Evolutionary conservation across 768 basidiomycete species (phyloP), one percentile per base, ranked within the genome.

Genomic region (Obba rivulosa): DNA sequence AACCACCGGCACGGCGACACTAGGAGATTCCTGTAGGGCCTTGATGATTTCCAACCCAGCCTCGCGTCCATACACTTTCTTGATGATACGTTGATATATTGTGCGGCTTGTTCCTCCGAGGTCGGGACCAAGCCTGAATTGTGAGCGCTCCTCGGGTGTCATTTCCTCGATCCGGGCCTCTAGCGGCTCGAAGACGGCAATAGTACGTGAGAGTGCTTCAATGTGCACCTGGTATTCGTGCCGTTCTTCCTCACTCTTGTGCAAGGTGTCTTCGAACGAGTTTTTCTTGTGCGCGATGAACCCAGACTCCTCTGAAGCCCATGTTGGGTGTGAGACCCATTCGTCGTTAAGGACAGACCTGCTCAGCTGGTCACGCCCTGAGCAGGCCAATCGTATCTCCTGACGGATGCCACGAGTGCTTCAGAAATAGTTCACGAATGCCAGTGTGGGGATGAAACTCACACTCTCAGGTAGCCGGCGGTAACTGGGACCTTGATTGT

Each of bases 291-390:
- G 91, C 5, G 94, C 77, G 54, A 92, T 80, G 58, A 96, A 96
- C 9, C 91, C 93, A 1, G 93, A 81, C 62, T 95, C 93, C 63
- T 98, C 95, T 18, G 92, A 94, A 8, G 92, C 92, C 91, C 93
- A 96, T 1, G 93, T 95, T 3, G 96, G 95, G 65, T 98, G 95
- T 13, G 95, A 96, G 10, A 98, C 92, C 95, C 96, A 98, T 56
- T 86, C 81, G 61, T 98, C 94, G 62, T 99, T 99, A 40, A 99
- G 78, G 23, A 99, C 93, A 23, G 92, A 92, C 63, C 93, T 89
- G 62, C 90, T 94, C 48, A 97, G 84, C 53, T 92, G 82, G 59
- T 97, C 94, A 23, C 96, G 84, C 10, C 89, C 94, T 3, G 96
- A 96, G 64, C 96, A 98, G 22, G 92, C 88, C 17, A 97, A 68